Percentiles rank a stretch among this genome's conserved stretches.
Conservation (phyloP, 1,284 basidiomycete species). For the Coniferiporia sulphurascens region DNA sequence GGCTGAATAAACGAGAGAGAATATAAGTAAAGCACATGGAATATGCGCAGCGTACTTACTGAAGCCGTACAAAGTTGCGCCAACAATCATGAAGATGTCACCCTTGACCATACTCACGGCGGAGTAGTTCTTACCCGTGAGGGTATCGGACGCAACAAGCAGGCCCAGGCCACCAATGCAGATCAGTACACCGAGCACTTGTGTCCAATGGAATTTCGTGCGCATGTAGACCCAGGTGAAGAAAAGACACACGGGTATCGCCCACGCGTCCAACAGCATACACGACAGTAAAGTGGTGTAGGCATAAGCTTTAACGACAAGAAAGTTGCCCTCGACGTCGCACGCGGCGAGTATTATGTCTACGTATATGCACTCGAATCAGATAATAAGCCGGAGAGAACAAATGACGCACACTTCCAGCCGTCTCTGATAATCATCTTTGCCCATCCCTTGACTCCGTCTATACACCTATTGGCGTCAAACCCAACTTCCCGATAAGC, state of each 20-base stretch:
- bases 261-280: conserved; percentile 87
- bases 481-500: background rate
- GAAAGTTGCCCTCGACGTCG: conserved; percentile 83
- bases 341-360: conserved; percentile 73
- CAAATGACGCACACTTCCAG: conserved; percentile 69
- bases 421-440: conserved; percentile 68
- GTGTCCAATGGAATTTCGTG: conserved; percentile 76
- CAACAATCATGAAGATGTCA: conserved; percentile 83
- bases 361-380: conserved; percentile 25
- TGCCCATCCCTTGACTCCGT: conserved; percentile 75
- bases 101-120: conserved; percentile 66
- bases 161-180: conserved; percentile 74
- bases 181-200: conserved; percentile 70
- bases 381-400: conserved; percentile 1
- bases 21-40: background rate
- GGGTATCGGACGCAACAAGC: conserved; percentile 66
- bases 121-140: conserved; percentile 68
- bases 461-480: conserved; percentile 32
- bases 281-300: conserved; percentile 83
- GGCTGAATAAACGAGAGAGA: conserved; percentile 36
- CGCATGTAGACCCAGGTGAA: conserved; percentile 81
- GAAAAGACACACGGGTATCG: conserved; percentile 79
- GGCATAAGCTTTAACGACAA: conserved; percentile 81
- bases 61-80: conserved; percentile 80
- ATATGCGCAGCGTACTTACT: conserved; percentile 41